Conservation (phyloP, 2,329 filamentous ascomycete species). For the Neopestalotiopsis rosae region DNA sequence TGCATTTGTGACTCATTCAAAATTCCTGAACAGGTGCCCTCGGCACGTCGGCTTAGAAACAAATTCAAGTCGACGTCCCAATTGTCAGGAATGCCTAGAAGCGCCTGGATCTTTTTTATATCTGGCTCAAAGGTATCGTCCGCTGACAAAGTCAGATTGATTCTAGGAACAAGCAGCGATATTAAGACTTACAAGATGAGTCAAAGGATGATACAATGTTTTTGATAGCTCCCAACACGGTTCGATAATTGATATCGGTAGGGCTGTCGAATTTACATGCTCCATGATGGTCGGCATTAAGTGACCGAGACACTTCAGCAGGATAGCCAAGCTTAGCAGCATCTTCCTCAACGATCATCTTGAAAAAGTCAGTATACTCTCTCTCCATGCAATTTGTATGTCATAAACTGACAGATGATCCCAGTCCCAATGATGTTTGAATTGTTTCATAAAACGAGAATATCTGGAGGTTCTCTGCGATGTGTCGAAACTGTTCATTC, state of each 20-base stretch:
- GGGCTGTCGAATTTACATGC: conserved; percentile 20
- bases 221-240: conserved; percentile 17
- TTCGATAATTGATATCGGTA: conserved; percentile 18
- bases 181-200: not conserved
- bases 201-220: conserved; percentile 9
- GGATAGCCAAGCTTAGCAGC: conserved; percentile 20
- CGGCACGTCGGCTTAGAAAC: conserved; percentile 16
- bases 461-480: conserved; percentile 19
- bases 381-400: not conserved
- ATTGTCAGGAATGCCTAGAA: conserved; percentile 5
- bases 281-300: conserved; percentile 19
- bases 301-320: conserved; percentile 17
- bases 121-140: not conserved
- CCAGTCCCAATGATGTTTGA: conserved; percentile 16
- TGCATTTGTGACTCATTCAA: conserved; percentile 12
- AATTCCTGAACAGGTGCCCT: conserved; percentile 22
- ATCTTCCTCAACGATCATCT: conserved; percentile 20
- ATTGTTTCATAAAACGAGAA: conserved; percentile 24
- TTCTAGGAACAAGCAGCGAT: not conserved
- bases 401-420: conserved; percentile 12
- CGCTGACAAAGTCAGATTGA: not conserved
- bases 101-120: conserved; percentile 4
- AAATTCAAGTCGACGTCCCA: conserved; percentile 16
- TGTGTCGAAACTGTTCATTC: conserved; percentile 23
- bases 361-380: not conserved